Evolutionary conservation across 202 grass and related monocot genomes (phyloP).

Genomic region (Carex arenaria): DNA sequence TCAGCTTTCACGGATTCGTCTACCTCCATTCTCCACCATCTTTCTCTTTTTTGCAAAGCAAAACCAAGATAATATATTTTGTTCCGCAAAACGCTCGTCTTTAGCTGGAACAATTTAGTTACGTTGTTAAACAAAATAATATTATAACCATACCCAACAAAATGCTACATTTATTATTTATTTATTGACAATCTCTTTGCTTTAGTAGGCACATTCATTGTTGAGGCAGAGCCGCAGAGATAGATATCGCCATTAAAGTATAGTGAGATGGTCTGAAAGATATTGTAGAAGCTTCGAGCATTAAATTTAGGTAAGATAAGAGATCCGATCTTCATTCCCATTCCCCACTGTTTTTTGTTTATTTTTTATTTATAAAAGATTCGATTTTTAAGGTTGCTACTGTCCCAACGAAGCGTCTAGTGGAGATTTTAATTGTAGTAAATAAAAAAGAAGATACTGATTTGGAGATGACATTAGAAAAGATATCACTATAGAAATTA

Average conservation of each 20-base stretch:
- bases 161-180: too few species aligned
- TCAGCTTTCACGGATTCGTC: too few species aligned
- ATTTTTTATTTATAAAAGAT: neutral
- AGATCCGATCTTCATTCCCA: neutral
- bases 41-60: too few species aligned
- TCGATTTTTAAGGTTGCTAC: neutral
- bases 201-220: too few species aligned
- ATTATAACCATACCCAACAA: too few species aligned
- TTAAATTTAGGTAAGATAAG: constrained; percentile 6
- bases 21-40: too few species aligned
- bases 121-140: too few species aligned
- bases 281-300: constrained; percentile 12
- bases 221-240: too few species aligned
- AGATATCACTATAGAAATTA: neutral
- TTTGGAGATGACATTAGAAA: neutral
- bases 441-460: neutral
- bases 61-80: too few species aligned
- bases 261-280: constrained; percentile 8
- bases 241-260: neutral
- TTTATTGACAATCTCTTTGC: too few species aligned
- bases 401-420: neutral
- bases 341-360: neutral
- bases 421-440: neutral
- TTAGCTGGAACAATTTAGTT: too few species aligned
- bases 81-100: too few species aligned